Base-by-base conservation (phyloP, 2,329 filamentous ascomycete genomes). In the Dothistroma septosporum region DNA sequence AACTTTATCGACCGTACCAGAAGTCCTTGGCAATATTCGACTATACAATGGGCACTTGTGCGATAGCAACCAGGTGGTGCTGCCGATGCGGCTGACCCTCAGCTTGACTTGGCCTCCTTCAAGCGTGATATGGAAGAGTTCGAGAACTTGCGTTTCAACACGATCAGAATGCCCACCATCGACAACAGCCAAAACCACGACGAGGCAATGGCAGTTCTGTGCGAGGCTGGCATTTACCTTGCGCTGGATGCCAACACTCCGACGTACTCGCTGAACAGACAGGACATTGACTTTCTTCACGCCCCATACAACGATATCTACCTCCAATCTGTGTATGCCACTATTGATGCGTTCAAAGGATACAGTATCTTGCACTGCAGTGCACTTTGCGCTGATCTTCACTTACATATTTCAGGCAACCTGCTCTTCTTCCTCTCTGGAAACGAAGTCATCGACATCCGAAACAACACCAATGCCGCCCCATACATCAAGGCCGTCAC, bases 231-330 rank as follows among this genome's bases (percentile, higher is more conserved):
- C 69, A 96, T 96, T 80, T 96, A 96, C 81, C 84, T 96, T 56
- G 90, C 94, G 44, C 82, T 96, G 58, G 92, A 96, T 71, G 89
- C 93, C 81, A 96, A 96, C 84, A 94, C 84, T 16, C 90, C 91
- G 67, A 81, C 85, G 63, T 96, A 95, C 82, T 94, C 91, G 1
- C 83, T 96, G 78, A 93, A 94, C 82, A 88, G 92, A 56, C 82
- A 80, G 61, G 76, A 85, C 16, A 88, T 91, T 11, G 79, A 58
- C 19, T 62, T 62, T 44, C 61, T 72, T n/a, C 70, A 79, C 57
- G 77, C 80, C 6, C 95, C 91, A 1, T 96, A 96, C 85, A 96
- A 96, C 76, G 83, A 87, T 64, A 86, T 85, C 68, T 96, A 96
- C 76, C 84, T 96, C 21, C 91, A 89, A 76, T 85, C 87, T 75